Evolutionary conservation across 192 early-diverging fungal species (phyloP), one percentile per base, ranked within the genome.

Genomic region (Polychytrium aggregatum): DNA sequence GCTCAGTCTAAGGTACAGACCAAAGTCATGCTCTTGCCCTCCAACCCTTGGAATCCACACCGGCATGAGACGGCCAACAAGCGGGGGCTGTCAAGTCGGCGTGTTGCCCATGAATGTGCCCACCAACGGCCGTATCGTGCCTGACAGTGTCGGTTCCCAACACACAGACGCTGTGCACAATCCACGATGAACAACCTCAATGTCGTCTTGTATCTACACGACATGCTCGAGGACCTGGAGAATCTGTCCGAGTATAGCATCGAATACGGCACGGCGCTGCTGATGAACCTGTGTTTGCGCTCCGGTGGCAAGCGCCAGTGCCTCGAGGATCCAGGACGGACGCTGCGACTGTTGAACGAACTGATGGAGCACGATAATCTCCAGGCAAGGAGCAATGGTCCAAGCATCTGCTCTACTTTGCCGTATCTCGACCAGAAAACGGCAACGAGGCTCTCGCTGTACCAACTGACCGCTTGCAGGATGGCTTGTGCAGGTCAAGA

Each of bases 241-340:
- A 31, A 54, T 3, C 36, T 72, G 8, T 46, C 55, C 9, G 68
- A 69, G 10, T 59, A 62, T 21, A 68, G 52, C n/a, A 48, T 70
- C 39, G 62, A 72, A 50, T 70, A 70, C 47, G 62, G 54, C 14
- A 50, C 61, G 33, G 68, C 73, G 8, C 42, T 72, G 37, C 42
- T 72, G 29, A 76, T 76, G 73, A 76, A 76, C 52, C 60, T 76
- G 8, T 69, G 67, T 43, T 44, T 72, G 48, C 20, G 73, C 39
- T 66, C 62, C 16, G 25, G 34, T 14, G 73, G 73, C 0, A 55
- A 63, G 35, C 46, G 48, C 22, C 57, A 72, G 52, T 66, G 64
- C 44, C 38, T 41, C 4, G 14, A 30, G 3, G 45, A 65, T 33
- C 59, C 59, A 14, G 47, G 38, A 7, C 29, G 49, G 2, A 63